Conservation (phyloP, 2,329 filamentous ascomycete species). For the Elsinoe necatrix region DNA sequence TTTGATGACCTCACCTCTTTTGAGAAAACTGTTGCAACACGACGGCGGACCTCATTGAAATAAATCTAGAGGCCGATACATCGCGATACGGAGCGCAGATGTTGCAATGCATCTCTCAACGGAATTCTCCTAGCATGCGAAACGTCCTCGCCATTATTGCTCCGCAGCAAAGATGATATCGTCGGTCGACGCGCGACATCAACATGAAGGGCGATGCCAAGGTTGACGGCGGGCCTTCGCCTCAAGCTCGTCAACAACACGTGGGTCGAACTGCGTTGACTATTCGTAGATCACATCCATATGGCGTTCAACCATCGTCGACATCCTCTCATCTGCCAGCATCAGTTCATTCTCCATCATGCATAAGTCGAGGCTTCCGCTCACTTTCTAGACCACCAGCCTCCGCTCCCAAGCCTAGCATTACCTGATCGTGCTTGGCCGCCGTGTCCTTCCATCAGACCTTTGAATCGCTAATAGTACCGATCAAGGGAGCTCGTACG, state of each 20-base stretch:
- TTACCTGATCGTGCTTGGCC: background rate
- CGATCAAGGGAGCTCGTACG: background rate
- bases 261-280: background rate
- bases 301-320: background rate
- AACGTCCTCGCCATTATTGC: too few species aligned
- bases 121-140: too few species aligned
- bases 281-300: background rate
- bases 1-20: background rate
- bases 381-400: background rate
- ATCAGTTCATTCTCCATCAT: background rate
- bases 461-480: background rate
- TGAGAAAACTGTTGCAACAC: background rate
- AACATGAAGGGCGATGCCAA: slow-evolving; percentile 2
- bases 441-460: background rate
- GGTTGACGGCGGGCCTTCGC: background rate
- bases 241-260: background rate
- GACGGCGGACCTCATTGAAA: background rate
- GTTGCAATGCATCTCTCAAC: too few species aligned
- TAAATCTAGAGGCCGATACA: too few species aligned
- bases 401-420: background rate
- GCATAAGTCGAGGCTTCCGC: background rate
- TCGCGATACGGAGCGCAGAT: too few species aligned
- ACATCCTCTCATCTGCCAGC: background rate
- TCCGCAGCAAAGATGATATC: too few species aligned
- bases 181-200: background rate